A percentile compares a stretch with the other conserved stretches of the same genome.
Conservation (phyloP, 2,329 filamentous ascomycete genomes). For the Zymoseptoria passerinii region DNA sequence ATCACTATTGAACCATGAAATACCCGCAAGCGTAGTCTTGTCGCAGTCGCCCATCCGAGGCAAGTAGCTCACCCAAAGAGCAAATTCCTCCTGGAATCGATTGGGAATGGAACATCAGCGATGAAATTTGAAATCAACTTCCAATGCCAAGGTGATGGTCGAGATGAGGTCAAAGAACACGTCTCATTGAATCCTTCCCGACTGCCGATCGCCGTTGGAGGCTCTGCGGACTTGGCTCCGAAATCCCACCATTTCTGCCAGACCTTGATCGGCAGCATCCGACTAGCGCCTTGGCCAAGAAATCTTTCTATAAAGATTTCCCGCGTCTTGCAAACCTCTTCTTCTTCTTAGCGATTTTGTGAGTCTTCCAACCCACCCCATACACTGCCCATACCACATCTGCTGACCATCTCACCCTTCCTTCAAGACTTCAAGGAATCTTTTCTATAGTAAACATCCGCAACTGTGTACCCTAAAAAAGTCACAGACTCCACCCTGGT, state of each 20-base stretch:
- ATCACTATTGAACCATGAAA: background rate
- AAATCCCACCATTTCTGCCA: background rate
- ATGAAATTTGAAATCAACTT: too few species aligned
- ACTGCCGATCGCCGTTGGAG: background rate
- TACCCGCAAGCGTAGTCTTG: background rate
- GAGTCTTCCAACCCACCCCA: conserved; percentile 2
- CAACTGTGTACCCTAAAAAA: conserved; percentile 86
- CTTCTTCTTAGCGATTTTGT: conserved; percentile 5
- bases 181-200: background rate
- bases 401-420: conserved; percentile 6
- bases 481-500: conserved; percentile 47
- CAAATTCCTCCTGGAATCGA: background rate
- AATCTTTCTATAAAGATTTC: background rate
- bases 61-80: background rate
- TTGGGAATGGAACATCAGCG: too few species aligned
- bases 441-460: conserved; percentile 97
- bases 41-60: background rate
- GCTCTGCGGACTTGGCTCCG: background rate
- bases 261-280: background rate
- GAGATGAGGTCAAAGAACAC: background rate
- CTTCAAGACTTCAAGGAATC: conserved; percentile 56
- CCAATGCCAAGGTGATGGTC: too few species aligned
- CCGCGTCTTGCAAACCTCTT: conserved; percentile 1
- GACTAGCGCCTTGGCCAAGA: background rate
- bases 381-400: conserved; percentile 1